Conservation (phyloP, 345 rosid species). For the Odontarrhena argentea region DNA sequence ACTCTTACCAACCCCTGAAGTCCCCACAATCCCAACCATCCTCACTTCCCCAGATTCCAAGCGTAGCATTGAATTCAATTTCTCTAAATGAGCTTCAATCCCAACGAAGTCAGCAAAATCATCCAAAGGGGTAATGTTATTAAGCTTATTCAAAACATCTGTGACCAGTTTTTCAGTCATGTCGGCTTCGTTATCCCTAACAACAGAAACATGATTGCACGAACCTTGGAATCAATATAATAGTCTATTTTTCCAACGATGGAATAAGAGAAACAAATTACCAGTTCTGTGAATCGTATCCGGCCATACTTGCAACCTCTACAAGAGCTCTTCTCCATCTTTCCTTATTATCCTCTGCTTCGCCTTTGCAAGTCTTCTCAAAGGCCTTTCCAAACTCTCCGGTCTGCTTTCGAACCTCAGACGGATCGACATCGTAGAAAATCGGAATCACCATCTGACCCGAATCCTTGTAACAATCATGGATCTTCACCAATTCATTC, state of each 20-base stretch:
- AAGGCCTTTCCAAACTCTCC: neutral
- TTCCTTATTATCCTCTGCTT: neutral
- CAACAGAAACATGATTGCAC: too few species aligned
- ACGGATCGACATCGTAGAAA: constrained; percentile 8
- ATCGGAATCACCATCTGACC: neutral
- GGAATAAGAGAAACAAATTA: too few species aligned
- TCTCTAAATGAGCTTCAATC: constrained; percentile 18
- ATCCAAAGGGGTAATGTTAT: neutral
- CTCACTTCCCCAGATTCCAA: neutral
- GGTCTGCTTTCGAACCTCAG: neutral
- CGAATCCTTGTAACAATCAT: neutral
- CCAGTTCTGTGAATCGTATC: too few species aligned
- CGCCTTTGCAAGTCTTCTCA: too few species aligned
- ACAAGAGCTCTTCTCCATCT: neutral
- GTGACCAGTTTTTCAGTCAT: too few species aligned
- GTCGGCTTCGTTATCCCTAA: too few species aligned
- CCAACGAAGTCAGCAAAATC: constrained; percentile 25
- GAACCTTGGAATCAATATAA: too few species aligned
- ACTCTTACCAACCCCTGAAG: too few species aligned
- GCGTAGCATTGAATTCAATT: neutral
- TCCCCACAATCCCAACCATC: constrained; percentile 16
- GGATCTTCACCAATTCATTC: neutral
- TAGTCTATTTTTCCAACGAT: too few species aligned
- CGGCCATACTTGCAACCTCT: too few species aligned
- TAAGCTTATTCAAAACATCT: constrained; percentile 22